Percentiles rank a stretch among this genome's conserved stretches.
Evolutionary conservation across 2,329 filamentous ascomycete species (phyloP).

Genomic region (Trichoderma guizhouense): DNA sequence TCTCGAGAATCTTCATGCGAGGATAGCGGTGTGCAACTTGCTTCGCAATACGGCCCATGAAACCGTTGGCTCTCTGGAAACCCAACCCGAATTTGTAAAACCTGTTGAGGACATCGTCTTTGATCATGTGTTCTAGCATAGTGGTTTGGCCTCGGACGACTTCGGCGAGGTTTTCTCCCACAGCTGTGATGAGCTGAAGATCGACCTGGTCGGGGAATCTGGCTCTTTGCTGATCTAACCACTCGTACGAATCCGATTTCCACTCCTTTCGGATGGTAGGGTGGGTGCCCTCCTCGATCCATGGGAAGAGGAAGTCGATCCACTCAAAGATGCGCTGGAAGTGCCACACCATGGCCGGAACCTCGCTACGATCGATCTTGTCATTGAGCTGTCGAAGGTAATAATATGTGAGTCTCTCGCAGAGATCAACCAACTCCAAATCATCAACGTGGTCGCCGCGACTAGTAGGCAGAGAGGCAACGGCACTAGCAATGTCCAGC

Average conservation of each 20-base stretch:
- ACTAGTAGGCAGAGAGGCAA: neutral
- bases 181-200: neutral
- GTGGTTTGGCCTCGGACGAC: conserved; percentile 33
- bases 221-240: neutral
- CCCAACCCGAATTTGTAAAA: neutral
- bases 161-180: conserved; percentile 32
- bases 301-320: neutral
- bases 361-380: neutral
- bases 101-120: conserved; percentile 31
- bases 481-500: neutral
- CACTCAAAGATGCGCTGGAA: neutral
- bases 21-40: conserved; percentile 39
- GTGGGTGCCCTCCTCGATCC: neutral
- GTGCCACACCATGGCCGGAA: neutral
- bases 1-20: conserved; percentile 37
- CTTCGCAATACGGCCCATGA: neutral
- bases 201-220: neutral
- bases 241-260: neutral
- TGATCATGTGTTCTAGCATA: conserved; percentile 37
- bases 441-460: neutral
- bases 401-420: neutral
- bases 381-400: neutral
- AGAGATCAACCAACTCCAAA: neutral
- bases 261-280: neutral
- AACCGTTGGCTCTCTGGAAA: neutral